Conservation (phyloP, 1,284 basidiomycete species). For the Cutaneotrichosporon mucoides region DNA sequence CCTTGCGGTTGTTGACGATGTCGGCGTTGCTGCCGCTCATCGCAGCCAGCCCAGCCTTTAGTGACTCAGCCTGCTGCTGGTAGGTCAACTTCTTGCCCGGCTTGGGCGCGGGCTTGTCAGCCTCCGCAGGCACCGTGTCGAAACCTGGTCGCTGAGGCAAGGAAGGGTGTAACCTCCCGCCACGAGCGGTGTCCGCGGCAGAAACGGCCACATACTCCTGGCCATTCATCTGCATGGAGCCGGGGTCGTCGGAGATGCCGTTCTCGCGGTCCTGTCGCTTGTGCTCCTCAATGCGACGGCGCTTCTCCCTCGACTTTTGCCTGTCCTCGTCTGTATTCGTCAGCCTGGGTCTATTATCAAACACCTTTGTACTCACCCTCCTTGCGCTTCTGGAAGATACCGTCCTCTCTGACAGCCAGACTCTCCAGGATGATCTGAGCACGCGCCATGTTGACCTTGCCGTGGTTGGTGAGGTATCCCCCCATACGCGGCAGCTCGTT, state of each 20-base stretch:
- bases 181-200: conserved; percentile 31
- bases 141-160: conserved; percentile 59
- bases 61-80: conserved; percentile 43
- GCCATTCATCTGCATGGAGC: conserved; percentile 48
- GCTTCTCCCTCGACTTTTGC: conserved; percentile 82
- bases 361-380: conserved; percentile 51
- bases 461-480: conserved; percentile 93
- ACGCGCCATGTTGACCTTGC: conserved; percentile 76
- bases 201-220: conserved; percentile 47
- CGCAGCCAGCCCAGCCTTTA: conserved; percentile 52
- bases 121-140: conserved; percentile 61
- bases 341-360: neutral
- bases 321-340: conserved; percentile 67
- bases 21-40: conserved; percentile 68
- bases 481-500: conserved; percentile 89
- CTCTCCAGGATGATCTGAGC: conserved; percentile 94
- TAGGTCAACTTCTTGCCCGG: conserved; percentile 29
- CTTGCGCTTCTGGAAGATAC: conserved; percentile 87
- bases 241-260: conserved; percentile 9
- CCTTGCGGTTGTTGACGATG: conserved; percentile 78
- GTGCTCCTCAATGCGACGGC: conserved; percentile 74
- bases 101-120: conserved; percentile 2
- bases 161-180: conserved; percentile 49
- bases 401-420: conserved; percentile 85
- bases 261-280: conserved; percentile 51